These are phyloP conservation scores for Metschnikowia lochheadii DNA, from an alignment of 805 yeast genomes.

Conservation along the genomic window DNA sequence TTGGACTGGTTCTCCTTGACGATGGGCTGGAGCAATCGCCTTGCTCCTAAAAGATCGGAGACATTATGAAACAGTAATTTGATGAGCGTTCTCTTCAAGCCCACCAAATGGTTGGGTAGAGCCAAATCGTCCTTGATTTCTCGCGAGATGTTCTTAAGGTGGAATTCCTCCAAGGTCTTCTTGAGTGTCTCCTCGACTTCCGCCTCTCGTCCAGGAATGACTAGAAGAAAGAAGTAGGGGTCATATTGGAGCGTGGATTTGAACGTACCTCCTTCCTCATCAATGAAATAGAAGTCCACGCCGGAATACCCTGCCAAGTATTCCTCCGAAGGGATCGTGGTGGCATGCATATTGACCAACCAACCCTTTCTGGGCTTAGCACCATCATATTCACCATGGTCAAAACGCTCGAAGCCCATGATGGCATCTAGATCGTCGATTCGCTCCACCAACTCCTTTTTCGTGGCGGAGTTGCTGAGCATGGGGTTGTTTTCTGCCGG, in stretches of 20 bases:
- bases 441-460: constrained; percentile 51
- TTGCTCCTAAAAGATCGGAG: constrained; percentile 68
- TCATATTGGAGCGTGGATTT: constrained; percentile 78
- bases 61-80: constrained; percentile 72
- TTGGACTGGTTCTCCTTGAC: constrained; percentile 61
- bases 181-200: constrained; percentile 86
- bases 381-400: constrained; percentile 59
- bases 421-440: constrained; percentile 67
- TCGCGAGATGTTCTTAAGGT: constrained; percentile 51
- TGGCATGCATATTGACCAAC: constrained; percentile 92
- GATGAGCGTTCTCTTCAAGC: constrained; percentile 60
- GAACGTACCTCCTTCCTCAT: constrained; percentile 95
- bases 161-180: constrained; percentile 56
- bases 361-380: constrained; percentile 65
- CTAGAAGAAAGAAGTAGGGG: constrained; percentile 78
- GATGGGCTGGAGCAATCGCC: constrained; percentile 65
- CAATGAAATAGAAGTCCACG: constrained; percentile 90
- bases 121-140: constrained; percentile 74
- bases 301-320: constrained; percentile 71
- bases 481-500: constrained; percentile 28
- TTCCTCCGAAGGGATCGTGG: constrained; percentile 59
- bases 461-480: constrained; percentile 37
- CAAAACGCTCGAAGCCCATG: constrained; percentile 86
- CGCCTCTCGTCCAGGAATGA: constrained; percentile 55
- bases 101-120: constrained; percentile 82